Percentiles rank a stretch among this genome's conserved stretches.
Conservation (phyloP, 306 rosid species). For the Dalbergia oliveri region DNA sequence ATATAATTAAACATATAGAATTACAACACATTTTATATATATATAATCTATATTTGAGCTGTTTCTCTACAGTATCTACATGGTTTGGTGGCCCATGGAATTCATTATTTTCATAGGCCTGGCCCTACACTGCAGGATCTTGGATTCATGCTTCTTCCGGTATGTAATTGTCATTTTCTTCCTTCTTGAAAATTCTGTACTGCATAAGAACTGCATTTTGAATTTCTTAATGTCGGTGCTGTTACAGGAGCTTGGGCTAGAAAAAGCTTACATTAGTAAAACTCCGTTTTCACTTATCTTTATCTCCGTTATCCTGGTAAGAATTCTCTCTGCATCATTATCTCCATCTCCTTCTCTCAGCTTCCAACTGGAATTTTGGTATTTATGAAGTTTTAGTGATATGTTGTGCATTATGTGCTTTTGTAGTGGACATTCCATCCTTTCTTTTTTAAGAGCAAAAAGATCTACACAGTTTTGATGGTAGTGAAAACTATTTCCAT, state of each 20-base stretch:
- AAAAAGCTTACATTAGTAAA: conserved; percentile 92
- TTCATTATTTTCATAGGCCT: conserved; percentile 92
- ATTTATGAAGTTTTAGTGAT: neutral
- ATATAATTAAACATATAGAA: too few species aligned
- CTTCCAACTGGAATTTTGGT: neutral
- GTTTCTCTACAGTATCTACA: conserved; percentile 77
- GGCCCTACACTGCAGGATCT: conserved; percentile 93
- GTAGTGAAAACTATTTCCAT: too few species aligned
- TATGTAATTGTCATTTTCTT: conserved; percentile 45
- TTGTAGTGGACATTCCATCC: conserved; percentile 99
- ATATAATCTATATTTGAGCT: conserved; percentile 18
- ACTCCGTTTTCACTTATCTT: conserved; percentile 80
- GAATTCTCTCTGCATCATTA: conserved; percentile 26
- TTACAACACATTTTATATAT: too few species aligned
- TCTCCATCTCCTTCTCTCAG: neutral
- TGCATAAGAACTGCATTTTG: conserved; percentile 37
- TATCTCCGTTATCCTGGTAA: conserved; percentile 84
- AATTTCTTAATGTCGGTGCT: conserved; percentile 32
- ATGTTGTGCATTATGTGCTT: conserved; percentile 41
- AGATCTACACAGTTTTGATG: conserved; percentile 89
- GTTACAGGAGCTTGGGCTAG: conserved; percentile 88
- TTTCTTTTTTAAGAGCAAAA: conserved; percentile 88
- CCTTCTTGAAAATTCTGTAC: neutral
- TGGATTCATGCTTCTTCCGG: conserved; percentile 91
- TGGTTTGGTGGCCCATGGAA: conserved; percentile 97